A percentile compares a stretch with the other conserved stretches of the same genome.
phyloP scores from a whole-genome alignment of 345 rosid species.

The Lepidium didymum region DNA sequence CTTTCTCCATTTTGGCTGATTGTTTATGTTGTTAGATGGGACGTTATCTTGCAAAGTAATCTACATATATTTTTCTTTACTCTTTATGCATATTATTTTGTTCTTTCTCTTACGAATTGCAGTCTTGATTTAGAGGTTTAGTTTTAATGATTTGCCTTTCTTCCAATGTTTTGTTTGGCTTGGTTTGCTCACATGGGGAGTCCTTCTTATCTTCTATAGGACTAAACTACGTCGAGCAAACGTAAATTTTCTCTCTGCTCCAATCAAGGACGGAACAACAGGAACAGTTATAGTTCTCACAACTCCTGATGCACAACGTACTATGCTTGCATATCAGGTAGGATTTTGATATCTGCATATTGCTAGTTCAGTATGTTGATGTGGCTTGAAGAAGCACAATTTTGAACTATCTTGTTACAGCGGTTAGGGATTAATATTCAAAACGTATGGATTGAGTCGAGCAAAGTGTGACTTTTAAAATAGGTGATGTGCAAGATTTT shows the following conservation, averaged over 20 bases:
- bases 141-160: neutral
- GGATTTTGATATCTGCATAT: neutral
- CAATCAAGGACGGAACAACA: constrained; percentile 85
- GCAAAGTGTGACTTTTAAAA: neutral
- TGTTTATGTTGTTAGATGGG: neutral
- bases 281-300: constrained; percentile 98
- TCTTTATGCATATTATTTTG: neutral
- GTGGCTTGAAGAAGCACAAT: neutral
- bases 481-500: neutral
- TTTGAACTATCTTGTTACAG: neutral
- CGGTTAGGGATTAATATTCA: neutral
- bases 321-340: constrained; percentile 97
- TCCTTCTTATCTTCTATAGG: constrained; percentile 30
- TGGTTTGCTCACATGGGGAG: constrained; percentile 1
- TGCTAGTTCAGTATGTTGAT: neutral
- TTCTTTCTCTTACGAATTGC: neutral
- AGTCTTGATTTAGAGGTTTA: neutral
- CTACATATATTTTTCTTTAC: neutral
- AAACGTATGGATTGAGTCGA: neutral
- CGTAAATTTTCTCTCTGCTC: constrained; percentile 75
- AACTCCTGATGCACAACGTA: constrained; percentile 92
- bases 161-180: neutral
- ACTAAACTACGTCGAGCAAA: constrained; percentile 71
- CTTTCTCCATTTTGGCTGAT: neutral
- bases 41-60: neutral